Percentiles rank a stretch among this genome's conserved stretches.
Conservation (phyloP, 371 early-diverging fungal genomes). For the Encephalitozoon cuniculi region DNA sequence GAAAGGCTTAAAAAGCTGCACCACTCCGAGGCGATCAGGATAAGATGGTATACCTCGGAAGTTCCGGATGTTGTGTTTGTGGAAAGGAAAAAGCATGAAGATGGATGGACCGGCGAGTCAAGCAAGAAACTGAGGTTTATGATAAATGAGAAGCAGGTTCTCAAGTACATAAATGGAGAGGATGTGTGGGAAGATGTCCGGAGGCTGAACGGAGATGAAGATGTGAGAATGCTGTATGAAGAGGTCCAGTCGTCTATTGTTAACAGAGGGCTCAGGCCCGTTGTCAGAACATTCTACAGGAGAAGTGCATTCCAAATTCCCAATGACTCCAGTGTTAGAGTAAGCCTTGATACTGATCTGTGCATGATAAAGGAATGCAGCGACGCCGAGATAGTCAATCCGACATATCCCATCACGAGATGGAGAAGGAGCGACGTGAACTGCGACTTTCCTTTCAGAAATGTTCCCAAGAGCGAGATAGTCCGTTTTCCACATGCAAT, state of each 20-base stretch:
- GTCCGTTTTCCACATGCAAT: constrained; percentile 87
- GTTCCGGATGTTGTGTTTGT: constrained; percentile 74
- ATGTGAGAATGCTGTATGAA: constrained; percentile 66
- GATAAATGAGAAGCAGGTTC: constrained; percentile 82
- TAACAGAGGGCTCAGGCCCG: constrained; percentile 70
- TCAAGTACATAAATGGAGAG: constrained; percentile 70
- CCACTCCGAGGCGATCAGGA: constrained; percentile 75
- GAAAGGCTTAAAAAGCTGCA: constrained; percentile 80
- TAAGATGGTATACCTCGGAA: constrained; percentile 75
- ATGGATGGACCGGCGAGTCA: constrained; percentile 83
- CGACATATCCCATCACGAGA: neutral
- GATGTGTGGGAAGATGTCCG: constrained; percentile 69
- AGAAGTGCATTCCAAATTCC: constrained; percentile 97
- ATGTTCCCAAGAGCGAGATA: constrained; percentile 69
- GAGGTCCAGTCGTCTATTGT: constrained; percentile 73
- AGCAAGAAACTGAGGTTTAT: constrained; percentile 83
- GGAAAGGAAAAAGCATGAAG: constrained; percentile 89
- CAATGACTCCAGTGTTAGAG: constrained; percentile 88
- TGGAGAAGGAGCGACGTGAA: constrained; percentile 83
- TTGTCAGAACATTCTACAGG: constrained; percentile 86
- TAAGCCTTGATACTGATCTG: constrained; percentile 90
- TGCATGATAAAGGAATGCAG: constrained; percentile 85
- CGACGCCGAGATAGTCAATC: constrained; percentile 62
- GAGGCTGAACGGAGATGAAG: constrained; percentile 67
- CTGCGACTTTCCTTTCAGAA: constrained; percentile 78